These are phyloP conservation scores for Ceratobasidium sp. DNA, from an alignment of 1,284 basidiomycete species.

Conservation along the genomic window DNA sequence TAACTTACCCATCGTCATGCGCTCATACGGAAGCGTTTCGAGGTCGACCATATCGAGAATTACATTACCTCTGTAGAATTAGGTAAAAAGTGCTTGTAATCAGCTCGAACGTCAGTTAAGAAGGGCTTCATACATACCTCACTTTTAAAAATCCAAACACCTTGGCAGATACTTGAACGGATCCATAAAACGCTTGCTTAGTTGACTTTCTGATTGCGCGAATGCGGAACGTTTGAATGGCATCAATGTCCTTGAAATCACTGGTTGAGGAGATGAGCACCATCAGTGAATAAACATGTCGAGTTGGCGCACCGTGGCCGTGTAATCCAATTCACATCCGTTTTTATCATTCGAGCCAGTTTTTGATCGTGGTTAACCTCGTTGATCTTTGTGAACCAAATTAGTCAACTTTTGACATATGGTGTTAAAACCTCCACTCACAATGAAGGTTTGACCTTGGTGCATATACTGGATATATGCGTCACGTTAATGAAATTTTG, in stretches of 20 bases:
- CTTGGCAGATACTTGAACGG: conserved; percentile 75
- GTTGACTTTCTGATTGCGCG: conserved; percentile 71
- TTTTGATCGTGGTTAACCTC: conserved; percentile 85
- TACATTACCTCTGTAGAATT: conserved; percentile 59
- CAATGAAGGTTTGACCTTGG: conserved; percentile 80
- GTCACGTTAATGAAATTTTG: background rate
- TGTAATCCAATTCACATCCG: conserved; percentile 87
- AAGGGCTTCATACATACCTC: conserved; percentile 47
- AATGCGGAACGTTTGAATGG: conserved; percentile 81
- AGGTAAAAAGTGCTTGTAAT: background rate
- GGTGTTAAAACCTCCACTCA: conserved; percentile 51
- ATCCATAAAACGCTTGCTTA: conserved; percentile 76
- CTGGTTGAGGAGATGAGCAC: conserved; percentile 54
- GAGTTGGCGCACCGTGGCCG: conserved; percentile 66
- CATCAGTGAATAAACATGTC: conserved; percentile 1
- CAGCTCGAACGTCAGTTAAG: background rate
- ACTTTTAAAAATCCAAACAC: conserved; percentile 76
- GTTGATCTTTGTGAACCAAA: conserved; percentile 63
- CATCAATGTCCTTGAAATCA: conserved; percentile 82
- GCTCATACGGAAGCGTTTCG: conserved; percentile 81
- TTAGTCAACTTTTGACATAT: conserved; percentile 14
- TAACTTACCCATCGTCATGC: conserved; percentile 62
- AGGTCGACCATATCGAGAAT: conserved; percentile 85
- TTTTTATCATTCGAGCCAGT: conserved; percentile 73
- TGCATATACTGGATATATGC: conserved; percentile 72